A percentile compares a stretch with the other conserved stretches of the same genome.
Conservation (phyloP, 805 yeast genomes). For the Saccharomycopsis javanensis region DNA sequence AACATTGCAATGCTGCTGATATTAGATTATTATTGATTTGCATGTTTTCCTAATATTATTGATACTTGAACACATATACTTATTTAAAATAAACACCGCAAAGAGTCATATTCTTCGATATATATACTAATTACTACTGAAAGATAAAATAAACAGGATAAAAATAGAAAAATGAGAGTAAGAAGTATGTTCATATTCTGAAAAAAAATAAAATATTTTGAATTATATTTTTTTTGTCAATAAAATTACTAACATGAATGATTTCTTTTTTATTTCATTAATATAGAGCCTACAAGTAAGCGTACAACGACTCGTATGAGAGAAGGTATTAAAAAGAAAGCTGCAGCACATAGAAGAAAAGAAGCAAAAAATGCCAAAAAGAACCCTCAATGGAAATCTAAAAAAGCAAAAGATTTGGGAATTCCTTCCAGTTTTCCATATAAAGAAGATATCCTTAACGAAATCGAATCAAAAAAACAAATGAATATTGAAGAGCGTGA, state of each 20-base stretch:
- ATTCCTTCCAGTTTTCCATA: conserved; percentile 94
- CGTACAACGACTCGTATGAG: conserved; percentile 87
- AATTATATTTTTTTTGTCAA: neutral
- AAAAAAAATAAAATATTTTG: too few relatives aligned
- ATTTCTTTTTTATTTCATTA: neutral
- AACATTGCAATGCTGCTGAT: too few relatives aligned
- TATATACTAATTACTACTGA: neutral
- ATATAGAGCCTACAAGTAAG: conserved; percentile 50
- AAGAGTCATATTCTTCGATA: too few relatives aligned
- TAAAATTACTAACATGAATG: neutral
- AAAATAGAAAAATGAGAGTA: conserved; percentile 3
- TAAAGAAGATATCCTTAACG: conserved; percentile 69
- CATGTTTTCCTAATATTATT: too few relatives aligned
- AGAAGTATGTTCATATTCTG: conserved; percentile 8
- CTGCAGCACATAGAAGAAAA: conserved; percentile 84
- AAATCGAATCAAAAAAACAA: conserved; percentile 56
- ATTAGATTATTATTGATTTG: too few relatives aligned
- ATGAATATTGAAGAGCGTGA: conserved; percentile 46
- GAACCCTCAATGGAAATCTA: conserved; percentile 90
- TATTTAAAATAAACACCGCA: too few relatives aligned
- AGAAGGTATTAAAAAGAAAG: conserved; percentile 94
- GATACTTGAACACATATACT: too few relatives aligned
- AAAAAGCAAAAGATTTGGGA: conserved; percentile 79
- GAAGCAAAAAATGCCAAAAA: conserved; percentile 73
- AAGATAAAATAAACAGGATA: neutral